Evolutionary conservation across 2,329 filamentous ascomycete species (phyloP).

Genomic region (Biscogniauxia sp.): DNA sequence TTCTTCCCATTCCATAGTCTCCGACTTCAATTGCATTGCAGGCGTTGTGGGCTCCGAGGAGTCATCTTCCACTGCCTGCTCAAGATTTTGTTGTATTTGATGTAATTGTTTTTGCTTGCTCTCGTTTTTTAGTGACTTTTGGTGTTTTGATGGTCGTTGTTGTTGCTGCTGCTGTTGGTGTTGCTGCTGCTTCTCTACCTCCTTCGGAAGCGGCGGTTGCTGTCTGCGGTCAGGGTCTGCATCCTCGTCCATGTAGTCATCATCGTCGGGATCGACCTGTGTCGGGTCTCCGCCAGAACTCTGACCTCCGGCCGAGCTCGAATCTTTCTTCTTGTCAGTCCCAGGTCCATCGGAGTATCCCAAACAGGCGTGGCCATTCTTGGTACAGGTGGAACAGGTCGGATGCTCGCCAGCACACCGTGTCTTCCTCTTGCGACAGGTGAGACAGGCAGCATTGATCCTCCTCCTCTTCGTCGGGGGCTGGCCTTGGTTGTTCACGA

Average conservation of each 20-base stretch:
- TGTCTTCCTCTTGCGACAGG: constrained; percentile 74
- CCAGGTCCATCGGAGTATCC: constrained; percentile 57
- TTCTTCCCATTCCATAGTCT: constrained; percentile 32
- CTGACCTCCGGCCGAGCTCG: constrained; percentile 5
- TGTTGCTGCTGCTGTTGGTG: not conserved
- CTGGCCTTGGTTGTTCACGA: constrained; percentile 79
- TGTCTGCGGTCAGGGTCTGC: constrained; percentile 30
- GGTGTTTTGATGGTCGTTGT: not conserved
- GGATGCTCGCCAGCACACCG: constrained; percentile 73
- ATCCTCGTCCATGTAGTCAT: constrained; percentile 35
- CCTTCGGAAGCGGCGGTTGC: constrained; percentile 22
- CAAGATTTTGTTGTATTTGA: not conserved
- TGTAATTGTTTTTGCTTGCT: constrained; percentile 13
- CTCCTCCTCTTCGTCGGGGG: constrained; percentile 75
- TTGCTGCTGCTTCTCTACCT: not conserved
- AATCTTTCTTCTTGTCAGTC: constrained; percentile 43
- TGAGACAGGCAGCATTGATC: constrained; percentile 76
- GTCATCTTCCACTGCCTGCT: not conserved
- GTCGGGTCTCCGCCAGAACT: constrained; percentile 17
- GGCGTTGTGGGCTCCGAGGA: constrained; percentile 9
- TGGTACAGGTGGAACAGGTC: constrained; percentile 68
- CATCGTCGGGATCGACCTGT: constrained; percentile 35
- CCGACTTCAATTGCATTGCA: constrained; percentile 28
- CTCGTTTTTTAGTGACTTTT: constrained; percentile 12
- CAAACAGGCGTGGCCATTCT: constrained; percentile 67